These are phyloP conservation scores for Phylloporus sp. DNA, from an alignment of 768 basidiomycete genomes.

Conservation along the genomic window DNA sequence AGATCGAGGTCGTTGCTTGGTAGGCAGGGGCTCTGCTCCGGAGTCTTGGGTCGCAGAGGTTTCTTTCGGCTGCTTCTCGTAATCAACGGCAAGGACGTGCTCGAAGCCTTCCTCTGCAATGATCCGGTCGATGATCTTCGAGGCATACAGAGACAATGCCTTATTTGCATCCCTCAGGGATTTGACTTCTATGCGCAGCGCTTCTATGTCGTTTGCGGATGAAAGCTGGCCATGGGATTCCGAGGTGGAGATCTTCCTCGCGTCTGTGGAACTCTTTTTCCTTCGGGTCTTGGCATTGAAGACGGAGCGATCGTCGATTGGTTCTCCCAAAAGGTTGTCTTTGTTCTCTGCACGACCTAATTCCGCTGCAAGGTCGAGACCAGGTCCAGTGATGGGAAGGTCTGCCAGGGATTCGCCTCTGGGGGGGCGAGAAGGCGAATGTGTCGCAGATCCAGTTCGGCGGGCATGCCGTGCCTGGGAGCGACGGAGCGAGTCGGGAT, in stretches of 20 bases:
- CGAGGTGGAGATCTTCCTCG: conserved; percentile 31
- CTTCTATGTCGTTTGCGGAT: conserved; percentile 58
- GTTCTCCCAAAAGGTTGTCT: conserved; percentile 59
- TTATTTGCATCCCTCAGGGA: conserved; percentile 94
- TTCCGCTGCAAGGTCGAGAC: conserved; percentile 86
- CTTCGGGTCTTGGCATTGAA: conserved; percentile 45
- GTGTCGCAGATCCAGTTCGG: conserved; percentile 49
- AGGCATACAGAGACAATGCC: conserved; percentile 89
- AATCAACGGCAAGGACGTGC: conserved; percentile 92
- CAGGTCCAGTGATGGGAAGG: conserved; percentile 83
- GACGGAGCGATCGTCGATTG: conserved; percentile 46
- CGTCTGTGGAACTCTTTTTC: conserved; percentile 30
- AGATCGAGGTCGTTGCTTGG: conserved; percentile 59
- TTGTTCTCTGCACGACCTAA: conserved; percentile 89
- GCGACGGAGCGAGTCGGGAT: conserved; percentile 39
- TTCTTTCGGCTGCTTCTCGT: conserved; percentile 57
- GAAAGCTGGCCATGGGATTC: conserved; percentile 40
- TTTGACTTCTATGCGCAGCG: conserved; percentile 83
- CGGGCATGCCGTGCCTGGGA: conserved; percentile 43
- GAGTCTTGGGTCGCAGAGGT: conserved; percentile 28
- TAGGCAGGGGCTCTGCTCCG: conserved; percentile 7
- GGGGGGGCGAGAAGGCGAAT: conserved; percentile 39
- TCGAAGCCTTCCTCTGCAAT: conserved; percentile 96
- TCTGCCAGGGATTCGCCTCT: conserved; percentile 82
- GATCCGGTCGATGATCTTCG: conserved; percentile 97